Percentiles rank a stretch among this genome's conserved stretches.
These are phyloP conservation scores for Diaporthe humulicola DNA, from an alignment of 2,329 filamentous ascomycete species.

Conservation along the genomic window DNA sequence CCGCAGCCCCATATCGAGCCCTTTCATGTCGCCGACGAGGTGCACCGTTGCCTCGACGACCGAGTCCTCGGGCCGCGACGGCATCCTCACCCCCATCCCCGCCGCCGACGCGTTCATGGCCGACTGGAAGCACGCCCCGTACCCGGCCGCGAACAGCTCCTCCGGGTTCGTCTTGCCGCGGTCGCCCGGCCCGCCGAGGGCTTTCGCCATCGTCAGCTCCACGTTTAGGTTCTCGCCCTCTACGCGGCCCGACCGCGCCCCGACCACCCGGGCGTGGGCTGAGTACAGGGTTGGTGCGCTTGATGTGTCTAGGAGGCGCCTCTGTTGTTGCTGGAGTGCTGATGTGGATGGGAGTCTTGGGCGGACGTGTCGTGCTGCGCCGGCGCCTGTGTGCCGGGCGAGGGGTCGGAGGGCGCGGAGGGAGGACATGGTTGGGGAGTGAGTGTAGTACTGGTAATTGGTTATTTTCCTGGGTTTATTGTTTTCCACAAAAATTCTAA, in stretches of 20 bases:
- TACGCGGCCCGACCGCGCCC: constrained; percentile 51
- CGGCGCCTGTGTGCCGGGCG: constrained; percentile 1
- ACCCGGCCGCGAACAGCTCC: constrained; percentile 62
- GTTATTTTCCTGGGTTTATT: background rate
- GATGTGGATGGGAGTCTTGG: background rate
- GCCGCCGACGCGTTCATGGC: constrained; percentile 60
- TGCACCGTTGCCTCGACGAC: constrained; percentile 58
- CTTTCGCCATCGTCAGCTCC: constrained; percentile 58
- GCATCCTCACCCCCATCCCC: constrained; percentile 56
- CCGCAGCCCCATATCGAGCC: constrained; percentile 57
- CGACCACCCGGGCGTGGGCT: constrained; percentile 53
- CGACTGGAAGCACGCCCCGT: constrained; percentile 61
- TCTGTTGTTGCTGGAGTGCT: constrained; percentile 39
- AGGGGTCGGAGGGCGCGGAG: constrained; percentile 18
- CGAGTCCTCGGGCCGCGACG: constrained; percentile 51
- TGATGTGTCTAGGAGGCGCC: constrained; percentile 53
- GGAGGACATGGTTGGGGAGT: constrained; percentile 1
- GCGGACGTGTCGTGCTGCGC: background rate
- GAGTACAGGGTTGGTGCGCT: constrained; percentile 55
- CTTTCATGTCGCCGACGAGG: constrained; percentile 59
- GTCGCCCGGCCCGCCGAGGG: constrained; percentile 55
- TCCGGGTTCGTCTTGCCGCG: constrained; percentile 60
- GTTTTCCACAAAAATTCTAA: background rate
- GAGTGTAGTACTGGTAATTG: background rate
- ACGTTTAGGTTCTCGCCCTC: constrained; percentile 47